Conservation (phyloP, 352 stramenopile genomes). For the Globisporangium iwayamae region DNA sequence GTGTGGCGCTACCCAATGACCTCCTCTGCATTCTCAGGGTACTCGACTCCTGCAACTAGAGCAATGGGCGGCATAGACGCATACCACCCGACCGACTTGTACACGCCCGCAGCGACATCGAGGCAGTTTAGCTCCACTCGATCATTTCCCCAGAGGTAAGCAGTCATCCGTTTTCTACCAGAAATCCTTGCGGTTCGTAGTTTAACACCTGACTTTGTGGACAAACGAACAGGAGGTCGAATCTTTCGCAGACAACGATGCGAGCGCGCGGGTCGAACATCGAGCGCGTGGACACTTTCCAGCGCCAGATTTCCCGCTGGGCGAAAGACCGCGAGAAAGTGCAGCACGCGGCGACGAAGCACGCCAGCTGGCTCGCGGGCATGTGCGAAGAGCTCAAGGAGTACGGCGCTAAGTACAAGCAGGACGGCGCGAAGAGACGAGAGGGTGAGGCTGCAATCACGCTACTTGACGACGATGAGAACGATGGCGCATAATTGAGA, state of each 20-base stretch:
- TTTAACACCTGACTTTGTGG: background rate
- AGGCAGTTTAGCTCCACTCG: slow-evolving; percentile 9
- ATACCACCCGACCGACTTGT: slow-evolving; percentile 7
- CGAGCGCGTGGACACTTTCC: slow-evolving; percentile 28
- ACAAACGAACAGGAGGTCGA: slow-evolving; percentile 9
- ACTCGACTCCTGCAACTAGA: background rate
- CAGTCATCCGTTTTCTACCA: too few species aligned
- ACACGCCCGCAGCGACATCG: background rate
- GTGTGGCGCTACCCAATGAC: slow-evolving; percentile 13
- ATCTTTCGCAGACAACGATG: slow-evolving; percentile 9
- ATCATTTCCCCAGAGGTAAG: slow-evolving; percentile 12
- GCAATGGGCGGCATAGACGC: background rate
- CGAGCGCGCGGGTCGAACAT: slow-evolving; percentile 8
- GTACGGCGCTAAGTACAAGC: slow-evolving; percentile 49
- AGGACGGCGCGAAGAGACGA: slow-evolving; percentile 7
- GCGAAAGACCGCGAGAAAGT: slow-evolving; percentile 52
- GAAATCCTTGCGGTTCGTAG: background rate
- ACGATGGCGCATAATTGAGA: background rate
- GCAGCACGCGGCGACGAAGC: slow-evolving; percentile 53
- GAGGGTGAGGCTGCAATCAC: slow-evolving; percentile 22
- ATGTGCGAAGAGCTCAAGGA: slow-evolving; percentile 63
- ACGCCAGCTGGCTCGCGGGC: slow-evolving; percentile 54
- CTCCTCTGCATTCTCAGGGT: background rate
- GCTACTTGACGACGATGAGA: slow-evolving; percentile 9
- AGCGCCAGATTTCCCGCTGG: slow-evolving; percentile 63